Conservation (phyloP, 331 rosid genomes). For the Stylosanthes scabra region DNA sequence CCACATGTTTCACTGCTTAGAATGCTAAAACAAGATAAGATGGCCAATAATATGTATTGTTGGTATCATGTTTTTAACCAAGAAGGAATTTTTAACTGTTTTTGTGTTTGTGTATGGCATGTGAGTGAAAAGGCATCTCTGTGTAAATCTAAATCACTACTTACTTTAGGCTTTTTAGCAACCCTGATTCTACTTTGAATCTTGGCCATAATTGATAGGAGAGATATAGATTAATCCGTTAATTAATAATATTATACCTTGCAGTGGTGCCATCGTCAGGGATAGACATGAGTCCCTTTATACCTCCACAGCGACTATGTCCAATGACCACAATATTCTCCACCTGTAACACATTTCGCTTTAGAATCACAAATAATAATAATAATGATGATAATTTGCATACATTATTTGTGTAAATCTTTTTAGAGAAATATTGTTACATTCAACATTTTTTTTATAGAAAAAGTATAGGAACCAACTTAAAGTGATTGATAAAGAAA, state of each 20-base stretch:
- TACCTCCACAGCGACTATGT: slow-evolving; percentile 98
- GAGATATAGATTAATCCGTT: too few species aligned
- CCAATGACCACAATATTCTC: slow-evolving; percentile 93
- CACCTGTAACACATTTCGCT: slow-evolving; percentile 56
- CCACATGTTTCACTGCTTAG: background rate
- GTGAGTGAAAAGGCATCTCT: slow-evolving; percentile 10
- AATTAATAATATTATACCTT: slow-evolving; percentile 49
- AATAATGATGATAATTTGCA: background rate
- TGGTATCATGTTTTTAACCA: slow-evolving; percentile 21
- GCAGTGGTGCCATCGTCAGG: slow-evolving; percentile 86
- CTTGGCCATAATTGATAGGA: too few species aligned
- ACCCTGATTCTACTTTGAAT: background rate
- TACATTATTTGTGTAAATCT: too few species aligned
- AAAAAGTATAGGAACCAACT: too few species aligned
- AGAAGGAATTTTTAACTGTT: background rate
- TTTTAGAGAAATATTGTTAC: too few species aligned
- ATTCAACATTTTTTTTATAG: too few species aligned
- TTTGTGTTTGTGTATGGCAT: background rate
- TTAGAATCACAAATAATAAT: slow-evolving; percentile 2
- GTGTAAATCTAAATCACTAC: background rate
- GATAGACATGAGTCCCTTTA: slow-evolving; percentile 96
- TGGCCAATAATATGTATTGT: background rate
- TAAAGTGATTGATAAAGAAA: too few species aligned
- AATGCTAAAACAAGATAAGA: background rate
- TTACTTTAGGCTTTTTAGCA: slow-evolving; percentile 9